Evolutionary conservation across 129 eudicot genomes (phyloP), one percentile per base, ranked within the genome.

Genomic region (Tagetes patula): DNA sequence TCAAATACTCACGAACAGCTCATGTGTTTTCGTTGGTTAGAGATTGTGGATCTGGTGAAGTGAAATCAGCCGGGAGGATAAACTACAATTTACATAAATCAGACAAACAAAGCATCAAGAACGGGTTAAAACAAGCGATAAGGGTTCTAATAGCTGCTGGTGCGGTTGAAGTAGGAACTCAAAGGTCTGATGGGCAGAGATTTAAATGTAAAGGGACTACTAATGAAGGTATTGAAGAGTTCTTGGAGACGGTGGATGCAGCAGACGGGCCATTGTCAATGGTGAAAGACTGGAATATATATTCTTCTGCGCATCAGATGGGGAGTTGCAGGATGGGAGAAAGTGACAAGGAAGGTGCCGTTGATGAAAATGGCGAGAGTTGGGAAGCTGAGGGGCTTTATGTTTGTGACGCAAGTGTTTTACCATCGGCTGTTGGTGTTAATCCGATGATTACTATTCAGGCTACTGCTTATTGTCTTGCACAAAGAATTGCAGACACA

Each of bases 371-470:
- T 59, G 98, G 98, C 11, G 89, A 92, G 86, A 85, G 95, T 63
- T 92, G 94, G 96, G 98, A 92, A 70, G 98, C 96, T 3, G 83
- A 85, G 48, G 96, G 91, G 11, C 81, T 92, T 66, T 92, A 77
- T 72, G 98, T 92, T 67, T 89, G 95, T 71, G 98, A 92, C 80
- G 95, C 85, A 9, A 92, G 98, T 82, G 70, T 89, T 53, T 70
- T 92, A 20, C 98, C 98, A 1, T 71, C 79, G 13, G 91, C 98
- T 6, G 87, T 92, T 79, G 98, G 98, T 4, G 95, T 92, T 2
- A 92, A 92, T 79, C 98, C 98, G 3, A 92, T 92, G 98, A 87
- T 92, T 64, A 92, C 98, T 5, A 87, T 92, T 33, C 94, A 89
- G 60, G 71, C 98, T 6, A 92, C 98, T 75, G 90, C 96, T 3